Base-by-base conservation (phyloP, 768 basidiomycete species). In the Hygrocybe punicea region DNA sequence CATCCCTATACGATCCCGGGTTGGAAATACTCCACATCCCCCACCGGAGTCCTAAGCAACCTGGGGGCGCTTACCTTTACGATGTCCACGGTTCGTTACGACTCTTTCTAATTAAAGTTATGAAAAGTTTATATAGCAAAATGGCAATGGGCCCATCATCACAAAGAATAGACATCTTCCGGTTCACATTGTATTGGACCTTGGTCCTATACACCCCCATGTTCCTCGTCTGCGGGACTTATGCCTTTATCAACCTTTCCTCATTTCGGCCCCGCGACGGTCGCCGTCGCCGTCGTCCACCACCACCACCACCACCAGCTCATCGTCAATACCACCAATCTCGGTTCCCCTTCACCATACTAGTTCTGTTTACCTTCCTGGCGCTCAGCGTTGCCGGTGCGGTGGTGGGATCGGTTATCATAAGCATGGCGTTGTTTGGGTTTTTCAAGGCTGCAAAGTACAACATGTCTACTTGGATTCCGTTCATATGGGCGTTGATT, bases 381-480 rank as follows among this genome's bases (percentile, higher is more conserved):
- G 54, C 65, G 2, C 52, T 78, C 48, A 73, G 80, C 52, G 60
- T 81, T 6, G 76, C 76, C 42, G 79, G 79, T 0, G 76, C 80
- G 3, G 73, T 78, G 10, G 63, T 79, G n/a, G 73, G 76, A 24
- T 77, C 80, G 10, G 77, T 76, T 4, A 69, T 82, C 6, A 58
- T 80, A 35, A 78, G 79, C 1, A 78, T 78, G 55, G 65, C 72
- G n/a, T 65, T 75, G n/a, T 72, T 72, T 35, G 80, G 76, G 9
- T 58, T 83, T 34, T 83, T 72, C 65, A 71, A 71, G 54, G 72
- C 80, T 1, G 79, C 67, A 14, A 62, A 73, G 46, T 81, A 77
- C 47, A 73, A 78, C 53, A 79, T 83, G 77, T 81, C 80, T 19
- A 81, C 81, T 34, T 80, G 78, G 79, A 74, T 79, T 50, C 79